phyloP scores from a whole-genome alignment of 2,329 filamentous ascomycete species.

The Metarhizium guizhouense region DNA sequence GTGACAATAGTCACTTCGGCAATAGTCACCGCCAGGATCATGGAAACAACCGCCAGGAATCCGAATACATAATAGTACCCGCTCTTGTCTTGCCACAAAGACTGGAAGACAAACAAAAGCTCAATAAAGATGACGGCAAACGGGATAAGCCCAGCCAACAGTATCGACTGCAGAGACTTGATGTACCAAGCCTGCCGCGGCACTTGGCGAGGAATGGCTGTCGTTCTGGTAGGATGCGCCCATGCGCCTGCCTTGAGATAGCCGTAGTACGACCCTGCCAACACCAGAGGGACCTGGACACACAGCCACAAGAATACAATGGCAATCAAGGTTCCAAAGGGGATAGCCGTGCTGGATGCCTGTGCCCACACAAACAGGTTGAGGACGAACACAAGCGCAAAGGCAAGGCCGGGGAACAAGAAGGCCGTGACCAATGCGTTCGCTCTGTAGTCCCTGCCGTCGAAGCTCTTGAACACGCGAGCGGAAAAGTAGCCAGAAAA shows the following conservation, averaged over 20 bases:
- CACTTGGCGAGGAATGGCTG: constrained; percentile 61
- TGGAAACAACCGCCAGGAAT: constrained; percentile 66
- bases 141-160: constrained; percentile 69
- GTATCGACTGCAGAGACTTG: constrained; percentile 49
- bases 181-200: constrained; percentile 71
- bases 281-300: constrained; percentile 78
- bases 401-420: constrained; percentile 71
- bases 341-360: constrained; percentile 78
- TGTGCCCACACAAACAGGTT: constrained; percentile 89
- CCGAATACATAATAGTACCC: constrained; percentile 91
- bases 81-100: constrained; percentile 82
- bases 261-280: constrained; percentile 70
- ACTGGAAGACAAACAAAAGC: constrained; percentile 78
- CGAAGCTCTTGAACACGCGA: constrained; percentile 75
- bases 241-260: constrained; percentile 59
- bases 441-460: constrained; percentile 62
- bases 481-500: constrained; percentile 86
- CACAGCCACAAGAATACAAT: constrained; percentile 73
- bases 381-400: constrained; percentile 65
- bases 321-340: constrained; percentile 67
- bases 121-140: constrained; percentile 87
- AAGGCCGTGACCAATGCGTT: constrained; percentile 71
- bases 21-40: constrained; percentile 66
- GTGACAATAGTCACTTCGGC: constrained; percentile 77
- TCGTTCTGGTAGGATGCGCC: constrained; percentile 76